Evolutionary conservation across 306 rosid species (phyloP).

Genomic region (Citrullus mucosospermus): DNA sequence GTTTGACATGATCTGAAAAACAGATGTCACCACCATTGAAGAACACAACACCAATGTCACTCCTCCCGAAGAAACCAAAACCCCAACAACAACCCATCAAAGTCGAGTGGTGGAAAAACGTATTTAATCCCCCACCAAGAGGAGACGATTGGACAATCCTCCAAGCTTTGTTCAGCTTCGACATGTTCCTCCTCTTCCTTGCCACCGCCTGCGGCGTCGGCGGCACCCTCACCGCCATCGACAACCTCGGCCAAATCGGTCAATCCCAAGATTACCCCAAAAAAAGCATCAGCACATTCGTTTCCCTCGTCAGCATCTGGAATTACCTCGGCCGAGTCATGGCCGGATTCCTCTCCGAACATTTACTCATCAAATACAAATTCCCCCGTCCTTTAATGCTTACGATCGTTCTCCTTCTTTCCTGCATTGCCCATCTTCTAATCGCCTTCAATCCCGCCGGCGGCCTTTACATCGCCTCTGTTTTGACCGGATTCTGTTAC

Average conservation of each 20-base stretch:
- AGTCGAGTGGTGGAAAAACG: conserved; percentile 29
- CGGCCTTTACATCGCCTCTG: conserved; percentile 40
- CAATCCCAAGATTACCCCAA: conserved; percentile 29
- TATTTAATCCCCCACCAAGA: conserved; percentile 30
- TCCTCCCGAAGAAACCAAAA: not conserved
- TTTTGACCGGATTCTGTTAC: conserved; percentile 56
- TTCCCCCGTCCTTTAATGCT: conserved; percentile 43
- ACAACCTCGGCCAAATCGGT: conserved; percentile 54
- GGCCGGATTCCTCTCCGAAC: conserved; percentile 39
- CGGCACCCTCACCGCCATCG: conserved; percentile 39
- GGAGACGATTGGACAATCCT: conserved; percentile 54
- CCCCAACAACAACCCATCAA: not conserved
- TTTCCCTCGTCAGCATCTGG: conserved; percentile 54
- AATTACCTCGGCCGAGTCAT: conserved; percentile 34
- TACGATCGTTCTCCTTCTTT: conserved; percentile 22
- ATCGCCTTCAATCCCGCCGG: conserved; percentile 30
- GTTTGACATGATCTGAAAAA: too few relatives aligned
- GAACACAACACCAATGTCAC: not conserved
- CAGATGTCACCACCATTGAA: not conserved
- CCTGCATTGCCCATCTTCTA: conserved; percentile 39
- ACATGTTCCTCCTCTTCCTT: conserved; percentile 37
- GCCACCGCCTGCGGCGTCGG: conserved; percentile 49
- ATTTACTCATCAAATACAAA: conserved; percentile 17
- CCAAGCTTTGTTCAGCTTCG: conserved; percentile 51
- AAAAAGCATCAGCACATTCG: conserved; percentile 38